Evolutionary conservation across 306 rosid genomes (phyloP).

Genomic region (Nissolia schottii): DNA sequence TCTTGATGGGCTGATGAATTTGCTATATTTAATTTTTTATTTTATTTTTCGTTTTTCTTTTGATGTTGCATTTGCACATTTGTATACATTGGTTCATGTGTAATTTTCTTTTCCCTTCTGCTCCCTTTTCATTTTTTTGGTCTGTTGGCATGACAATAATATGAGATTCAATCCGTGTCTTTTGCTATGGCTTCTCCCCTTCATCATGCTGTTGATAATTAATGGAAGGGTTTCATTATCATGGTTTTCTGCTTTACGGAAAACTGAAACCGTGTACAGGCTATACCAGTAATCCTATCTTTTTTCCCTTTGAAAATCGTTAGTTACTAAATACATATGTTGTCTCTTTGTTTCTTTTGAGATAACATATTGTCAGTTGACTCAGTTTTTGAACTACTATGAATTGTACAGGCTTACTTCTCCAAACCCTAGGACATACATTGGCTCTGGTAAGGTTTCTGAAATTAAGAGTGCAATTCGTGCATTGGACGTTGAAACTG

Average conservation of each 20-base stretch:
- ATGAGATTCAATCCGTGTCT: neutral
- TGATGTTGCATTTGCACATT: neutral
- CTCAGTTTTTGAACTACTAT: slow-evolving; percentile 11
- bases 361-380: slow-evolving; percentile 2
- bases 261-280: neutral
- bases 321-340: neutral
- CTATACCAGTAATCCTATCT: neutral
- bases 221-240: neutral
- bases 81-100: neutral
- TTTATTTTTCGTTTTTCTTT: neutral
- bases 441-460: slow-evolving; percentile 93
- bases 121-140: neutral
- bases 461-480: slow-evolving; percentile 87
- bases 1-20: too few relatives aligned
- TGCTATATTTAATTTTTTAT: neutral
- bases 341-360: neutral
- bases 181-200: neutral
- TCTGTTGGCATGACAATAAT: neutral
- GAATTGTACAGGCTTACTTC: slow-evolving; percentile 58
- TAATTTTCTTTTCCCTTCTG: neutral
- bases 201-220: neutral
- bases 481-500: slow-evolving; percentile 77
- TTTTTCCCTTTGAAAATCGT: slow-evolving; percentile 5
- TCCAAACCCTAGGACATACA: slow-evolving; percentile 89
- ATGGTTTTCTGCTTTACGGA: neutral